Conservation (phyloP, 1,284 basidiomycete species). For the Vanrija sp. region DNA sequence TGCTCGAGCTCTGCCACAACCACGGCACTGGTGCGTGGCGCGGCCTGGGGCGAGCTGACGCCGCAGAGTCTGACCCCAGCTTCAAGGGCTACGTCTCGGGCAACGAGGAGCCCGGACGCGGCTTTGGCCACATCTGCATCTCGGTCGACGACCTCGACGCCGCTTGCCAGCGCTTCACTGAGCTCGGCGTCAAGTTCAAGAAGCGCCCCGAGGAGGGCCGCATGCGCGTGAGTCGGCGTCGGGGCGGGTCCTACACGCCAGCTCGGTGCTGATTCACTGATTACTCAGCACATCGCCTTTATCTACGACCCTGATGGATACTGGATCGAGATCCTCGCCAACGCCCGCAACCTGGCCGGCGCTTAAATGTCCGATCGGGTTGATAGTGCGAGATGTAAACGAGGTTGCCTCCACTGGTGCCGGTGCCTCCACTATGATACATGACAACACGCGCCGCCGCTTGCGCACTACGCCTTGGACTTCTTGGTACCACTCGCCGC, state of each 20-base stretch:
- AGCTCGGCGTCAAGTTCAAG: conserved; percentile 78
- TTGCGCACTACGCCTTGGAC: conserved; percentile 3
- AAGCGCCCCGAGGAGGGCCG: conserved; percentile 80
- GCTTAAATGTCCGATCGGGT: conserved; percentile 1
- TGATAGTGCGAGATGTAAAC: too few species aligned
- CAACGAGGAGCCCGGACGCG: conserved; percentile 73
- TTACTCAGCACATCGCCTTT: conserved; percentile 58
- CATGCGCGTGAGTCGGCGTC: conserved; percentile 70
- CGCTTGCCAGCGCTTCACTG: conserved; percentile 79
- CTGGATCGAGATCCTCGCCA: conserved; percentile 54
- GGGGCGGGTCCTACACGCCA: conserved; percentile 55
- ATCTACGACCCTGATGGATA: conserved; percentile 78
- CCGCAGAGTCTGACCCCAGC: conserved; percentile 58
- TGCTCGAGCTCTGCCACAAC: conserved; percentile 85
- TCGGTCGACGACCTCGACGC: conserved; percentile 76
- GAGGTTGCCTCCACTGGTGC: too few species aligned
- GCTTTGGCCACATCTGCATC: conserved; percentile 79
- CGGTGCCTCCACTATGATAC: too few species aligned
- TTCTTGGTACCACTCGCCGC: conserved; percentile 16
- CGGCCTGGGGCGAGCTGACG: neutral
- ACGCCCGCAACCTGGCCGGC: conserved; percentile 12
- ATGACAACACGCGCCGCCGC: too few species aligned
- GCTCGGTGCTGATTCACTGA: conserved; percentile 3
- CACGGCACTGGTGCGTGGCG: conserved; percentile 64
- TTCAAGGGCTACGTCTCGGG: conserved; percentile 79